Conservation (phyloP, 768 basidiomycete species). For the Lactarius vividus region DNA sequence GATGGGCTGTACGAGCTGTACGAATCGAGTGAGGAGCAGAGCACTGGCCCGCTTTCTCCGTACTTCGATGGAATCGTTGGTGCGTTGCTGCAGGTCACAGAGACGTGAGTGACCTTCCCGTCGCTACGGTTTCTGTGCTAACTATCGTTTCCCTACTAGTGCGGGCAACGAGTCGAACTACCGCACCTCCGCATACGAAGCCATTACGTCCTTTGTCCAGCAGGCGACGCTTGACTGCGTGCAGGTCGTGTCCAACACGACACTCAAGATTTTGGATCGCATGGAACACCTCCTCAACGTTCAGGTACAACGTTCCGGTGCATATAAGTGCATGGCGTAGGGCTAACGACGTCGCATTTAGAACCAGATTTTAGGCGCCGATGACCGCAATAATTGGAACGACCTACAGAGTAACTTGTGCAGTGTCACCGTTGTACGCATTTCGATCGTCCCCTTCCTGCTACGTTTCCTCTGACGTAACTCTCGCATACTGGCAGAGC, state of each 20-base stretch:
- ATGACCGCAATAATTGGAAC: constrained; percentile 99
- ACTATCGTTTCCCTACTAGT: constrained; percentile 39
- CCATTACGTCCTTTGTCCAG: constrained; percentile 82
- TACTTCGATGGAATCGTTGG: constrained; percentile 87
- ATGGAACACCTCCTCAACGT: constrained; percentile 86
- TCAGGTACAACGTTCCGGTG: constrained; percentile 51
- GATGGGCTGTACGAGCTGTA: constrained; percentile 81
- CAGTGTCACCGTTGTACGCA: constrained; percentile 78
- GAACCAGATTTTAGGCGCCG: constrained; percentile 91
- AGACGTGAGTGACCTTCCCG: constrained; percentile 54
- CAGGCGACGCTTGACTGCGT: constrained; percentile 80
- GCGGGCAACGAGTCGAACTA: constrained; percentile 87
- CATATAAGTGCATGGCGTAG: background rate
- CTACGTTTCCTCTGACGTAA: background rate
- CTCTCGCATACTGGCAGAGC: constrained; percentile 44
- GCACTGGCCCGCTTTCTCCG: constrained; percentile 69
- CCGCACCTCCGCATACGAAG: constrained; percentile 94
- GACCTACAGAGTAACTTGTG: constrained; percentile 96
- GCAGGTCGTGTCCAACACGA: constrained; percentile 75
- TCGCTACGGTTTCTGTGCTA: background rate
- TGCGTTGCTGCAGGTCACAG: constrained; percentile 82
- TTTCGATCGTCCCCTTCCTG: background rate
- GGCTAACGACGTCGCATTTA: constrained; percentile 33
- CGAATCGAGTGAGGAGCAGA: constrained; percentile 51
- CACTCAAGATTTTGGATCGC: constrained; percentile 77